A percentile compares a stretch with the other conserved stretches of the same genome.
Conservation (phyloP, 441 rosid genomes). For the Brassica balearica region DNA sequence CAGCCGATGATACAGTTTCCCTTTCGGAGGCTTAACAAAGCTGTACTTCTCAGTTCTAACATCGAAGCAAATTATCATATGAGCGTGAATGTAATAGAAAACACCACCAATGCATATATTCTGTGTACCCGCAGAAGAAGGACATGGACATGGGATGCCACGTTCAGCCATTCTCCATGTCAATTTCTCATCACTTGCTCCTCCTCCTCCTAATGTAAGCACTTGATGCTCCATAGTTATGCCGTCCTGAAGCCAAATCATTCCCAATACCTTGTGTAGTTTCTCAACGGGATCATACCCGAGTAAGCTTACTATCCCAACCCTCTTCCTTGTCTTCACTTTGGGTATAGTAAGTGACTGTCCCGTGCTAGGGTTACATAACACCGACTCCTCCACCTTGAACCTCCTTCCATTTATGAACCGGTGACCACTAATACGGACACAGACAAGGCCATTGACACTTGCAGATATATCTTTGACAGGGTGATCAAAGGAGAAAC, state of each 20-base stretch:
- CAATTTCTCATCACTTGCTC: no score
- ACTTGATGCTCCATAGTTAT: background rate
- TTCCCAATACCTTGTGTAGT: constrained; percentile 1
- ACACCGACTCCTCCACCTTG: background rate
- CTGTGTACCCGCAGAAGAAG: background rate
- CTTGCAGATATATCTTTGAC: background rate
- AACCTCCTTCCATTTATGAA: background rate
- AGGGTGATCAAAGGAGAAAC: background rate
- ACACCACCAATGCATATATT: background rate
- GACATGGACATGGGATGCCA: background rate
- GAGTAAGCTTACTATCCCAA: background rate
- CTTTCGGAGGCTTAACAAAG: background rate
- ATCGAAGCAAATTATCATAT: background rate
- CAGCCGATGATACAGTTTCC: background rate
- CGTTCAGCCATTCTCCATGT: background rate
- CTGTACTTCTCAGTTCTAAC: background rate
- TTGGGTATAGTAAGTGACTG: background rate
- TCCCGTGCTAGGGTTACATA: background rate
- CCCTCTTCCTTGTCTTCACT: background rate
- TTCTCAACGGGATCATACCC: constrained; percentile 3
- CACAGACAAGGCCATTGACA: background rate
- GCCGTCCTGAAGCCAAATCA: background rate
- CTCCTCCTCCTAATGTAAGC: background rate
- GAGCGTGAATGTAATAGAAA: background rate
- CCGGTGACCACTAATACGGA: background rate